Base-by-base conservation (phyloP, 1,139 yeast species). In the Pneumocystis wakefieldiae region DNA sequence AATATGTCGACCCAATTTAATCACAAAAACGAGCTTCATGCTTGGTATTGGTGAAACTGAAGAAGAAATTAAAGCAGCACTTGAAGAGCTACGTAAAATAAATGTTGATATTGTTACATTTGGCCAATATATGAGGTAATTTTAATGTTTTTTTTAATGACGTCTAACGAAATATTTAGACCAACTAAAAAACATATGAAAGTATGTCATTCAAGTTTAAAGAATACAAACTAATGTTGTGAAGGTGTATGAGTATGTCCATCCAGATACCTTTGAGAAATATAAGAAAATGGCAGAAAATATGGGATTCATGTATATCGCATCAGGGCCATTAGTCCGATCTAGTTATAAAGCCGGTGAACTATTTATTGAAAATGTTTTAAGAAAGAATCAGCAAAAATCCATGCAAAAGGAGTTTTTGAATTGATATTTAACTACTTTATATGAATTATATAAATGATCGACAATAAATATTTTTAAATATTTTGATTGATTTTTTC, bases 181-280 rank as follows among this genome's bases (percentile, higher is more conserved):
- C 99, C 99, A 59, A 94, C 99, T 1, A 92, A 88, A 76, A 84
- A 97, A 71, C 99, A 94, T 74, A 89, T 94, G 95, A 91, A 91
- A 77, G 53, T 41, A 17, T 17, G 53, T 17, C 14, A 37, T 37
- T 3, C n/a, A 14, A 2, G n/a, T 37, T 37, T 12, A 10, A 15
- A 14, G 1, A 4, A 37, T 32, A 37, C 14, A 14, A 37, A 37
- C 39, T 37, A 37, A 37, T 15, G n/a, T 15, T 37, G 15, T 37
- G 5, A 17, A 41, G 53, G 99, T 94, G 57, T 97, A 89, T 28
- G 97, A 92, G 68, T 94, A 94, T 71, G 82, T 92, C 29, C 85
- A 84, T n/a, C 98, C 98, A 0, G 97, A 87, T 69, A 90, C 88
- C 73, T 94, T 94, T 73, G 96, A 90, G 66, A 80, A 86, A 73